Conservation (phyloP, 345 rosid genomes). For the Eucalyptus erythrocorys region DNA sequence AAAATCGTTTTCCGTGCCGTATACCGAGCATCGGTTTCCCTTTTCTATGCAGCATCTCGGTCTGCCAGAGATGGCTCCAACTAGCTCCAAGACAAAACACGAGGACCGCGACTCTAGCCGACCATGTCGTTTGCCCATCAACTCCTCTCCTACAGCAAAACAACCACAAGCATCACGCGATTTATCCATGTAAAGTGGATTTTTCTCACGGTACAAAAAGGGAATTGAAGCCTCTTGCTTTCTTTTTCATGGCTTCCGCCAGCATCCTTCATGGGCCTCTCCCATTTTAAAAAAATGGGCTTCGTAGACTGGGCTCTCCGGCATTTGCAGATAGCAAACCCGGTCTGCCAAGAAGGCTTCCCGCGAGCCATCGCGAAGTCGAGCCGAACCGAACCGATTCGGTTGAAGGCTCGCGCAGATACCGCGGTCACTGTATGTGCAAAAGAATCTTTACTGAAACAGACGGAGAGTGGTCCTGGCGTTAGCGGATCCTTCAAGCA, state of each 20-base stretch:
- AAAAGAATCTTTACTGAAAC: not conserved
- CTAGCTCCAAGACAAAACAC: not conserved
- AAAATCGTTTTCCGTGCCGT: not conserved
- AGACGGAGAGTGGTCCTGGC: not conserved
- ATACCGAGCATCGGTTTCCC: not conserved
- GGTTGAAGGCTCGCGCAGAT: not conserved
- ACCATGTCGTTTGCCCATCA: not conserved
- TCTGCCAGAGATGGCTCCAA: not conserved
- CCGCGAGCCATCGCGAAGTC: not conserved
- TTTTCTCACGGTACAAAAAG: not conserved
- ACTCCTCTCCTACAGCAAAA: not conserved
- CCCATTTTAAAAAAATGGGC: not conserved
- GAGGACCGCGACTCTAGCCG: not conserved
- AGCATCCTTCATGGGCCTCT: not conserved
- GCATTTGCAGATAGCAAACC: not conserved
- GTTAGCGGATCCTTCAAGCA: not conserved
- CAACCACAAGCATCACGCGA: not conserved
- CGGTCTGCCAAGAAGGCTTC: not conserved
- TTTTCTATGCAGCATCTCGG: not conserved
- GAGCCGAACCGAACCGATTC: not conserved
- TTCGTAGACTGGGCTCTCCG: not conserved
- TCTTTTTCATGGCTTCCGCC: not conserved
- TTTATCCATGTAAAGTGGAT: not conserved
- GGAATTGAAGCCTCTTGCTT: not conserved
- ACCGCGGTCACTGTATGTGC: not conserved